These are phyloP conservation scores for Barnettozyma populi DNA, from an alignment of 805 yeast species.

Conservation along the genomic window DNA sequence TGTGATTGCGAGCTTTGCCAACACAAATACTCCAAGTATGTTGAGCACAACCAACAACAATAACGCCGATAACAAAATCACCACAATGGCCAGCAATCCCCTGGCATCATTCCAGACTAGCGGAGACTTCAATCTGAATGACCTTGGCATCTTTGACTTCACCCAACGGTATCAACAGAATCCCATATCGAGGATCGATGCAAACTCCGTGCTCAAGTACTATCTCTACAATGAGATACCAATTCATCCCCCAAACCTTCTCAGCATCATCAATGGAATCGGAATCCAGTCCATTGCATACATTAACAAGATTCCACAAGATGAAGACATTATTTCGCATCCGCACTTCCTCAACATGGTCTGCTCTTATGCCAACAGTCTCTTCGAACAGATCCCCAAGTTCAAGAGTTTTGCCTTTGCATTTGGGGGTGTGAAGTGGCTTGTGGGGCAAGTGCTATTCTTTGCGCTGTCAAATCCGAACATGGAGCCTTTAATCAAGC, in stretches of 20 bases:
- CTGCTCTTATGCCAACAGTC: slow-evolving; percentile 12
- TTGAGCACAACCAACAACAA: not conserved
- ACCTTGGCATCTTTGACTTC: slow-evolving; percentile 3
- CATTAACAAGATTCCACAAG: slow-evolving; percentile 9
- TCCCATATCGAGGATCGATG: not conserved
- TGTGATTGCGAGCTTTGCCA: not conserved
- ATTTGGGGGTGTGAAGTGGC: slow-evolving; percentile 15
- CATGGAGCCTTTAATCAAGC: slow-evolving; percentile 8
- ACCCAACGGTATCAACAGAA: slow-evolving; percentile 2
- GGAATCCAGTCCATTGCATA: slow-evolving; percentile 9
- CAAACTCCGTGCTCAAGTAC: slow-evolving; percentile 7
- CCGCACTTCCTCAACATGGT: slow-evolving; percentile 12
- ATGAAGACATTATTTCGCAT: slow-evolving; percentile 9
- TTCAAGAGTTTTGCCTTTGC: slow-evolving; percentile 13
- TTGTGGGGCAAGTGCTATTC: slow-evolving; percentile 12
- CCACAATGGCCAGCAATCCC: not conserved
- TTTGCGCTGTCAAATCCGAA: slow-evolving; percentile 9
- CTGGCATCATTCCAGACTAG: slow-evolving; percentile 2
- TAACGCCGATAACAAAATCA: not conserved
- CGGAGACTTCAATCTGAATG: slow-evolving; percentile 4
- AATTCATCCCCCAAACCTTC: slow-evolving; percentile 6
- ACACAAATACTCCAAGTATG: not conserved
- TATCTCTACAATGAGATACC: slow-evolving; percentile 11
- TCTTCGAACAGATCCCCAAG: slow-evolving; percentile 13
- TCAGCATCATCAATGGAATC: slow-evolving; percentile 10